Evolutionary conservation across 805 yeast genomes (phyloP).

Genomic region (Candida pini): DNA sequence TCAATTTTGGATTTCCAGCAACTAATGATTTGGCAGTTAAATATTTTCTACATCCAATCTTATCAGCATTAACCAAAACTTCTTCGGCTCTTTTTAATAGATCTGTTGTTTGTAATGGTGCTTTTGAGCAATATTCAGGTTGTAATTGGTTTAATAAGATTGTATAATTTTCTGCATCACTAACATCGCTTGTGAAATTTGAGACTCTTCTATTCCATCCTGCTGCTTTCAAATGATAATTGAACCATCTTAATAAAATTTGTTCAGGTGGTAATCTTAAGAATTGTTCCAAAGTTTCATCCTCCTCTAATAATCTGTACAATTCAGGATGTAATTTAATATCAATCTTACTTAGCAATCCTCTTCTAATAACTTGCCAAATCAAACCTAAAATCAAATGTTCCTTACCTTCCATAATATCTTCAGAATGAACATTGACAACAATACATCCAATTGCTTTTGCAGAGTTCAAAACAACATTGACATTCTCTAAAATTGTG

Average conservation of each 20-base stretch:
- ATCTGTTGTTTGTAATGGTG: conserved; percentile 77
- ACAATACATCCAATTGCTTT: conserved; percentile 98
- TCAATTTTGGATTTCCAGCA: conserved; percentile 93
- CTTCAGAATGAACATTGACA: conserved; percentile 95
- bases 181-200: conserved; percentile 82
- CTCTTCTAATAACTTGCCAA: conserved; percentile 98
- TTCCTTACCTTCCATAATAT: conserved; percentile 87
- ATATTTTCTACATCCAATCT: conserved; percentile 87
- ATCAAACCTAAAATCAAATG: conserved; percentile 86
- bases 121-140: conserved; percentile 74
- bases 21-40: conserved; percentile 90
- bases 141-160: conserved; percentile 82
- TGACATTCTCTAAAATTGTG: conserved; percentile 95
- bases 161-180: conserved; percentile 95
- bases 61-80: conserved; percentile 81
- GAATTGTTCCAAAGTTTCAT: conserved; percentile 95
- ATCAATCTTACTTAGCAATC: conserved; percentile 89
- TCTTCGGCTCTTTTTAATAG: conserved; percentile 80
- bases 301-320: conserved; percentile 90
- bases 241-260: conserved; percentile 94
- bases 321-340: conserved; percentile 95
- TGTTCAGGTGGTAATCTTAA: conserved; percentile 96
- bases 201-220: conserved; percentile 79
- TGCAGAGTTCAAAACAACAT: conserved; percentile 96
- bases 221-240: conserved; percentile 91